Evolutionary conservation across 352 stramenopile genomes (phyloP), one percentile per base, ranked within the genome.

Genomic region (Phytophthora meadii): DNA sequence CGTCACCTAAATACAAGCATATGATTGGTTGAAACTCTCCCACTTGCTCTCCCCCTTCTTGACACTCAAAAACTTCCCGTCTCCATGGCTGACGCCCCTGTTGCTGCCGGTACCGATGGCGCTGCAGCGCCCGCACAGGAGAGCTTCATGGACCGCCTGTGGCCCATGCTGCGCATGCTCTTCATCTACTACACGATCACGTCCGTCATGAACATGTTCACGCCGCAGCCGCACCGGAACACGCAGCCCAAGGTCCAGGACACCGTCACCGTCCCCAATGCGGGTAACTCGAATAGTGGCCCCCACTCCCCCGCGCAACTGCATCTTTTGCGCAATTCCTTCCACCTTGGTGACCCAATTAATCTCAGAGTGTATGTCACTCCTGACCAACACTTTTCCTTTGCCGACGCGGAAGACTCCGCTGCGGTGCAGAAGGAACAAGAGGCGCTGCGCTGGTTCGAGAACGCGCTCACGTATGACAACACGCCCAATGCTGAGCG

Each of bases 111-210:
- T 36, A 44, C 44, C 19, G 54, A 59, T 10, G 60, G 28, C 34
- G 54, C 61, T 36, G 60, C 59, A 8, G 56, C 67, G n/a, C 57
- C 69, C 10, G 61, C 56, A 6, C 56, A 75, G 54, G 65, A 83
- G 59, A 72, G 71, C n/a, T 46, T 88, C 11, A 71, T 86, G 64
- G 79, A 92, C 46, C 79, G 81, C 41, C 10, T 88, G 52, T 88
- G 82, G 72, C 83, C 85, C 36, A 70, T 90, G 58, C 42, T 92
- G 30, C 87, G 84, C 64, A 86, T 93, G 69, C 42, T 92, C n/a
- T 72, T 85, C 61, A 81, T 94, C 58, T 95, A 87, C 81, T 95
- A 95, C 75, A 74, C 83, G 34, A 82, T 95, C 56, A 81, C 90
- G 47, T 72, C 78, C 39, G 77, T 81, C 47, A 77, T 84, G 54